Conservation (phyloP, 2,329 filamentous ascomycete genomes). For the Stagonosporopsis cucurbitacearum region DNA sequence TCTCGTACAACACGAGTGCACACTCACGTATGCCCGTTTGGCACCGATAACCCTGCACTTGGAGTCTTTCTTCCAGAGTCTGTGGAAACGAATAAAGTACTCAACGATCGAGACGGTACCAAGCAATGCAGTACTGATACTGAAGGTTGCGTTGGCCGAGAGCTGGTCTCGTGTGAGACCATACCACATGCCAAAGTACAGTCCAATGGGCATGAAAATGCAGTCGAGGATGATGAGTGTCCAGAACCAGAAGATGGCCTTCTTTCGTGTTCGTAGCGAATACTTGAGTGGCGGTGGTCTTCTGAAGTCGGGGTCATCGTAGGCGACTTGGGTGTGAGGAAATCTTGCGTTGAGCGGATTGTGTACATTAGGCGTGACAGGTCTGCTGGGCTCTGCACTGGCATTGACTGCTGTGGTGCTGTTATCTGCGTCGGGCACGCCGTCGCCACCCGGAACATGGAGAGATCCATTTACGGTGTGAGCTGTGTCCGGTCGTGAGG, state of each 20-base stretch:
- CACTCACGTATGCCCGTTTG: conserved; percentile 48
- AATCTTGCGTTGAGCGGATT: conserved; percentile 38
- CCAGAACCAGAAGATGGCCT: conserved; percentile 66
- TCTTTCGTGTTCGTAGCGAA: conserved; percentile 60
- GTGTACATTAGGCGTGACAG: conserved; percentile 36
- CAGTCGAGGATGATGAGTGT: conserved; percentile 65
- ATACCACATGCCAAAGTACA: conserved; percentile 69
- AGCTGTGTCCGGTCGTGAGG: conserved; percentile 13
- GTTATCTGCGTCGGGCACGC: conserved; percentile 23
- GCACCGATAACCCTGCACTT: conserved; percentile 60
- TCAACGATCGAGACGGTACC: conserved; percentile 62
- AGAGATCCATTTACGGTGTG: conserved; percentile 23
- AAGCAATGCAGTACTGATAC: conserved; percentile 61
- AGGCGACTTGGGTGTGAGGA: conserved; percentile 51
- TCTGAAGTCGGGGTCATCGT: conserved; percentile 50
- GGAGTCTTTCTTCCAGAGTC: conserved; percentile 60
- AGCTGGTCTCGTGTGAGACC: conserved; percentile 55
- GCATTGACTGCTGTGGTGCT: conserved; percentile 23
- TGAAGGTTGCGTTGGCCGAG: conserved; percentile 59
- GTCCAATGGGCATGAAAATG: conserved; percentile 62
- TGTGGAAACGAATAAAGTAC: conserved; percentile 58
- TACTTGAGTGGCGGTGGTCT: conserved; percentile 62
- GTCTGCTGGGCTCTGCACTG: conserved; percentile 32
- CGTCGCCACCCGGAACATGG: conserved; percentile 30
- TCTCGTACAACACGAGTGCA: neutral